Percentiles rank a stretch among this genome's conserved stretches.
phyloP scores from a whole-genome alignment of 176 grass and related monocot species.

The Calamus simplicifolius region DNA sequence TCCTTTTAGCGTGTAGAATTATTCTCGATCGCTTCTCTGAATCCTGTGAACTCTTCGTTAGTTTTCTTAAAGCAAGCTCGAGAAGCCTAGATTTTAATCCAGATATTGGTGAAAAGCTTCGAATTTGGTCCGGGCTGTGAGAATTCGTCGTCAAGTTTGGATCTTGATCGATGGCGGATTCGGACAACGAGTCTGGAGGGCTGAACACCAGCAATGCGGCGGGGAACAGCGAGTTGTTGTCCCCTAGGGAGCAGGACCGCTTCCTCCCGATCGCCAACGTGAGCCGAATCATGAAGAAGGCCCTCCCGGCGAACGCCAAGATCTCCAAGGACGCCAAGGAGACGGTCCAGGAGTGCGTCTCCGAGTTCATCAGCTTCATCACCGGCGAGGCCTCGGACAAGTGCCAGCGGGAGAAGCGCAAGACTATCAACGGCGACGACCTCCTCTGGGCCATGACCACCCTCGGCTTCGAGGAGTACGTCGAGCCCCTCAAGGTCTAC shows the following conservation, averaged over 20 bases:
- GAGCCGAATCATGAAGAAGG: constrained; percentile 98
- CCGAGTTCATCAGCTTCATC: constrained; percentile 99
- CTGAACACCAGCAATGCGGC: constrained; percentile 29
- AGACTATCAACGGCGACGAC: constrained; percentile 99
- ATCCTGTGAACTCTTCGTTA: too few species aligned
- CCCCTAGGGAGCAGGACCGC: constrained; percentile 75
- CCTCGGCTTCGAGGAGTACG: constrained; percentile 93
- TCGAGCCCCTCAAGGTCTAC: constrained; percentile 89
- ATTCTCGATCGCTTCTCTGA: too few species aligned
- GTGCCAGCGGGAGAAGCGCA: constrained; percentile 96
- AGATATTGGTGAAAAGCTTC: not conserved
- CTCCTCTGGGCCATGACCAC: constrained; percentile 98
- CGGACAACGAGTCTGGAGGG: constrained; percentile 82
- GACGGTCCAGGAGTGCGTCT: constrained; percentile 99
- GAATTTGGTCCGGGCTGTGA: not conserved
- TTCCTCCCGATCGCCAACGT: constrained; percentile 97
- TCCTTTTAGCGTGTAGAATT: too few species aligned
- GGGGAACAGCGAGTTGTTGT: constrained; percentile 38
- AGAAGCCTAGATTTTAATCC: not conserved
- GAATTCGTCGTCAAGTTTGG: not conserved
- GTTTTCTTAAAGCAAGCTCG: too few species aligned
- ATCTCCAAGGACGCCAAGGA: constrained; percentile 99
- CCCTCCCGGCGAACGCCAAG: constrained; percentile 94
- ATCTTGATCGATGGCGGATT: constrained; percentile 55
- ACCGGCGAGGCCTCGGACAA: constrained; percentile 98